phyloP scores from a whole-genome alignment of 441 rosid species.

The Melastoma candidum region DNA sequence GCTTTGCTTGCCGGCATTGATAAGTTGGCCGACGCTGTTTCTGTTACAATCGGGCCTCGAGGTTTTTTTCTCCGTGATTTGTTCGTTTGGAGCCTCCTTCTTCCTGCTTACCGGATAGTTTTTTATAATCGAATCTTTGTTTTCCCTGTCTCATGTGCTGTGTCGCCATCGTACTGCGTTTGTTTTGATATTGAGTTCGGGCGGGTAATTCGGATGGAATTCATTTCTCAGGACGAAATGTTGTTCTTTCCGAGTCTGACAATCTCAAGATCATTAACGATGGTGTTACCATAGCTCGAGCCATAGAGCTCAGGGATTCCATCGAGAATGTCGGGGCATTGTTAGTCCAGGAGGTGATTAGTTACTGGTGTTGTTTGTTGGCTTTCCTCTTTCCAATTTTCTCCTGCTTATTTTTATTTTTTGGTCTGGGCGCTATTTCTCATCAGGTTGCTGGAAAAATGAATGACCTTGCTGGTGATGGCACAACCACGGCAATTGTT shows the following conservation, averaged over 20 bases:
- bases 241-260: conserved; percentile 52
- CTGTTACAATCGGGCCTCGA: conserved; percentile 81
- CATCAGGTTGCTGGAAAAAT: conserved; percentile 69
- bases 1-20: conserved; percentile 77
- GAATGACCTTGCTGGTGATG: conserved; percentile 88
- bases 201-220: neutral
- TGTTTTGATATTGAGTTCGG: neutral
- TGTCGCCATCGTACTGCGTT: neutral
- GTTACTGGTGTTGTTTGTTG: conserved; percentile 34
- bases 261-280: conserved; percentile 62
- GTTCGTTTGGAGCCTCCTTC: neutral
- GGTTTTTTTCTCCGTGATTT: conserved; percentile 25
- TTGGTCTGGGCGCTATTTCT: neutral
- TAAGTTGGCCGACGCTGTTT: conserved; percentile 85
- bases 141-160: neutral
- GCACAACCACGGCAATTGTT: conserved; percentile 79
- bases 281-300: conserved; percentile 78
- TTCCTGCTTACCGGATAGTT: neutral
- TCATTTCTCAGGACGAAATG: conserved; percentile 59
- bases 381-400: conserved; percentile 5
- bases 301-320: conserved; percentile 66
- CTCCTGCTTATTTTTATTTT: neutral
- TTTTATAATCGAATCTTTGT: neutral
- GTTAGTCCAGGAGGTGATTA: conserved; percentile 81
- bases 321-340: conserved; percentile 75